Conservation (phyloP, 83 land plant genomes). For the Picea abies region DNA sequence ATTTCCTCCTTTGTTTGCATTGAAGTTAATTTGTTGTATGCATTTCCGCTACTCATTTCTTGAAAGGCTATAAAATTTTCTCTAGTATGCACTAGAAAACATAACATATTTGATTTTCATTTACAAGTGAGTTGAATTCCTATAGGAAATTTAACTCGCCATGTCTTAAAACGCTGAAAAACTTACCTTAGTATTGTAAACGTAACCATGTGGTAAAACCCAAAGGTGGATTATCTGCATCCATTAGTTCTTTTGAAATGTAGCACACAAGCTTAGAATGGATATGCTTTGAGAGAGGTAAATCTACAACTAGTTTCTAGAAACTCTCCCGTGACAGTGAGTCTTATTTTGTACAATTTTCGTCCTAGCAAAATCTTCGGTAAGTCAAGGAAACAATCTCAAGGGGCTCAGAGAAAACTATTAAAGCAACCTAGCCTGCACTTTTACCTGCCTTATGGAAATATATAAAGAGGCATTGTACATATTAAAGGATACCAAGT, state of each 20-base stretch:
- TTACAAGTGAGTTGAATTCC: neutral
- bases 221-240: conserved; percentile 93
- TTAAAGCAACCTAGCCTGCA: neutral
- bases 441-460: neutral
- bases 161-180: neutral
- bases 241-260: conserved; percentile 95
- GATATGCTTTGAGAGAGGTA: conserved; percentile 58
- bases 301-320: conserved; percentile 58
- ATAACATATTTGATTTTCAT: neutral
- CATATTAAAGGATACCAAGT: conserved; percentile 80
- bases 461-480: neutral
- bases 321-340: conserved; percentile 86
- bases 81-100: conserved; percentile 41
- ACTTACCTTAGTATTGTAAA: conserved; percentile 88
- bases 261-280: conserved; percentile 98
- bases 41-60: neutral
- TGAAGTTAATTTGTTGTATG: neutral
- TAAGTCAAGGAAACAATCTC: neutral
- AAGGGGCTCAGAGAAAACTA: no score
- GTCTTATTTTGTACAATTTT: conserved; percentile 89
- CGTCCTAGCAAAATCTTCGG: conserved; percentile 83
- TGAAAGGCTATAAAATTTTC: conserved; percentile 18
- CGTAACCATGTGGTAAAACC: conserved; percentile 97
- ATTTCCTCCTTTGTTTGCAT: neutral
- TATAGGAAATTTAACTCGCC: neutral